These are phyloP conservation scores for Boletellus ananas DNA, from an alignment of 768 basidiomycete species.

Conservation along the genomic window DNA sequence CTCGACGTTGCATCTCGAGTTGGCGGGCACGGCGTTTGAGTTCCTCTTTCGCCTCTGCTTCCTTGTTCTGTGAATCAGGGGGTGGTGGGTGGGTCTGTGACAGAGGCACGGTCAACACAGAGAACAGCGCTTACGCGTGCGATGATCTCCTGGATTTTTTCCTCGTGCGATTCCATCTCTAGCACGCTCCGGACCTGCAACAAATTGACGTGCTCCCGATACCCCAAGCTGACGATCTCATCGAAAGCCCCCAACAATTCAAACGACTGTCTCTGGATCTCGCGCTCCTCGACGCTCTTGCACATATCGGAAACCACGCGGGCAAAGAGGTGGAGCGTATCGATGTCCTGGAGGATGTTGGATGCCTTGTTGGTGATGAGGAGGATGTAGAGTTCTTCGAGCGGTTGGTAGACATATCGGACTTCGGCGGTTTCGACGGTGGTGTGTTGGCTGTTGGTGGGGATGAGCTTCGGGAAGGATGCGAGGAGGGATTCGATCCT, in stretches of 20 bases:
- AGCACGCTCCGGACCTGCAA: slow-evolving; percentile 75
- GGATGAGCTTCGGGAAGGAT: slow-evolving; percentile 96
- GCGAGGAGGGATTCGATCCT: slow-evolving; percentile 94
- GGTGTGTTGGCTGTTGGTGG: slow-evolving; percentile 90
- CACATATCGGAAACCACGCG: slow-evolving; percentile 92
- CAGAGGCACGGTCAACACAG: neutral
- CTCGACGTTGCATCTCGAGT: slow-evolving; percentile 94
- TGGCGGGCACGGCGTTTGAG: slow-evolving; percentile 97
- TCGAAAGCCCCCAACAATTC: slow-evolving; percentile 95
- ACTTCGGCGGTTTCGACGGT: slow-evolving; percentile 95
- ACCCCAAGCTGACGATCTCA: slow-evolving; percentile 91
- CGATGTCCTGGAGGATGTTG: slow-evolving; percentile 98
- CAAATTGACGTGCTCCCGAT: slow-evolving; percentile 72
- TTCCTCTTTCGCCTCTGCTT: slow-evolving; percentile 98
- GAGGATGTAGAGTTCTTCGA: slow-evolving; percentile 87
- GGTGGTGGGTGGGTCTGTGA: neutral
- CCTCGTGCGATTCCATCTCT: slow-evolving; percentile 90
- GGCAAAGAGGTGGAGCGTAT: slow-evolving; percentile 91
- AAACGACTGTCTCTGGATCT: slow-evolving; percentile 87
- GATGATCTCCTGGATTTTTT: slow-evolving; percentile 98
- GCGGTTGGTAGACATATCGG: slow-evolving; percentile 93
- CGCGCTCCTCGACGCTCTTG: slow-evolving; percentile 79
- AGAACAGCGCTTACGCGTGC: slow-evolving; percentile 59
- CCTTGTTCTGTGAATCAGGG: slow-evolving; percentile 71
- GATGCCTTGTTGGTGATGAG: slow-evolving; percentile 98